Evolutionary conservation across 495 filamentous ascomycete genomes (phyloP).

Genomic region (Podospora comata): DNA sequence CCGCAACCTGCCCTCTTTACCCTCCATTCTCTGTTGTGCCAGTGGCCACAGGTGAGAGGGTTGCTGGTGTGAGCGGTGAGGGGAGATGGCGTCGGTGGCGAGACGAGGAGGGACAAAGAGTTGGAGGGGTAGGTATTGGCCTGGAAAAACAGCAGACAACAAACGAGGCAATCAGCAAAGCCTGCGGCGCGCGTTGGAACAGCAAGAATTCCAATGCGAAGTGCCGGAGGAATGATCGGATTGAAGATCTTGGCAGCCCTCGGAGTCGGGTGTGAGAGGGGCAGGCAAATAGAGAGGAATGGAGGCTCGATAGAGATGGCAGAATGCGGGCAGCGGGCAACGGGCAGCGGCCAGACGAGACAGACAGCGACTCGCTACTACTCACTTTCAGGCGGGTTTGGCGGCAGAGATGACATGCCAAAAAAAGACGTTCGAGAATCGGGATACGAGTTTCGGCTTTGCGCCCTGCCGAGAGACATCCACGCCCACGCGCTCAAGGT

Average conservation of each 20-base stretch:
- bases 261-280: not conserved
- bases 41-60: not conserved
- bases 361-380: not conserved
- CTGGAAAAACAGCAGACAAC: not conserved
- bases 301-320: not conserved
- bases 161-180: not conserved
- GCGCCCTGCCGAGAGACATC: not conserved
- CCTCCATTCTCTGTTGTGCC: not conserved
- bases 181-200: not conserved
- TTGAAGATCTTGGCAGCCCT: not conserved
- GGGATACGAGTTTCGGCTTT: not conserved
- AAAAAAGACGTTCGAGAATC: not conserved
- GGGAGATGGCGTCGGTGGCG: not conserved
- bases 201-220: not conserved
- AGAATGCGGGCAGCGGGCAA: too few species aligned
- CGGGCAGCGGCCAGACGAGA: not conserved
- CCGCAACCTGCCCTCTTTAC: not conserved
- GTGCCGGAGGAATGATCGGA: not conserved
- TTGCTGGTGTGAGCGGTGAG: not conserved
- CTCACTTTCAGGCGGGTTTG: not conserved
- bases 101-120: not conserved
- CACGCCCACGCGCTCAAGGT: not conserved
- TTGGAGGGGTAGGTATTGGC: not conserved
- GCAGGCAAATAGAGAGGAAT: not conserved
- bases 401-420: not conserved